Conservation (phyloP, 257 asterid species). For the Dorcoceras hygrometricum region DNA sequence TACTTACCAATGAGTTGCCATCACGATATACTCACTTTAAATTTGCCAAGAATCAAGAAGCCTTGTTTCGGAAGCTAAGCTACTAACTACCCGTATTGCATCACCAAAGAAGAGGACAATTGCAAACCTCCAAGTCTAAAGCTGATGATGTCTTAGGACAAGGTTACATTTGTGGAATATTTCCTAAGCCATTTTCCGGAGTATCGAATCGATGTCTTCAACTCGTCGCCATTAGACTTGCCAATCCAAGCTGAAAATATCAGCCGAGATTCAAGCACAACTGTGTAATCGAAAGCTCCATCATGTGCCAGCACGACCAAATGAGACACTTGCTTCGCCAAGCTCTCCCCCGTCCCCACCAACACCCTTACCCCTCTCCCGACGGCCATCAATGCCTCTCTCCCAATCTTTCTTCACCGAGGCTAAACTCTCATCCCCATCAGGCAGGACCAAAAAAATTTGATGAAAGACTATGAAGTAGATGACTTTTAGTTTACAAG, state of each 20-base stretch:
- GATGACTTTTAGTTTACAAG: too few species aligned
- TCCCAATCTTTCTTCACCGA: constrained; percentile 76
- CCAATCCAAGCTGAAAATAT: constrained; percentile 70
- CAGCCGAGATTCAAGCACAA: constrained; percentile 77
- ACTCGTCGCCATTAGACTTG: constrained; percentile 67
- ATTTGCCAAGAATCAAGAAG: constrained; percentile 53
- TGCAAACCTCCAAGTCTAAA: constrained; percentile 66
- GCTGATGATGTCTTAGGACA: constrained; percentile 56
- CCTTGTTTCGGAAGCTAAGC: constrained; percentile 69
- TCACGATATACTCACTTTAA: constrained; percentile 43
- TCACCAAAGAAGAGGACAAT: constrained; percentile 79
- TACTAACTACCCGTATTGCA: constrained; percentile 55
- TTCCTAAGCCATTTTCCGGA: constrained; percentile 76
- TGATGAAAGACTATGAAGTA: too few species aligned
- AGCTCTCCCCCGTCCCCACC: constrained; percentile 32
- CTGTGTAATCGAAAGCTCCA: constrained; percentile 57
- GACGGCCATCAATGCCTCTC: constrained; percentile 59
- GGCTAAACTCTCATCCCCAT: constrained; percentile 44
- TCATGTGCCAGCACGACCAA: constrained; percentile 75
- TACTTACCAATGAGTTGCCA: constrained; percentile 38
- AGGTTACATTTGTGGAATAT: constrained; percentile 64
- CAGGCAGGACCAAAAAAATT: constrained; percentile 49
- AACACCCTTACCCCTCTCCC: constrained; percentile 40
- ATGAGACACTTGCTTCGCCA: constrained; percentile 57
- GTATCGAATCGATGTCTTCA: constrained; percentile 54